Percentiles rank a stretch among this genome's conserved stretches.
phyloP scores from a whole-genome alignment of 139 green algal species.

The Ettlia oleoabundans region DNA sequence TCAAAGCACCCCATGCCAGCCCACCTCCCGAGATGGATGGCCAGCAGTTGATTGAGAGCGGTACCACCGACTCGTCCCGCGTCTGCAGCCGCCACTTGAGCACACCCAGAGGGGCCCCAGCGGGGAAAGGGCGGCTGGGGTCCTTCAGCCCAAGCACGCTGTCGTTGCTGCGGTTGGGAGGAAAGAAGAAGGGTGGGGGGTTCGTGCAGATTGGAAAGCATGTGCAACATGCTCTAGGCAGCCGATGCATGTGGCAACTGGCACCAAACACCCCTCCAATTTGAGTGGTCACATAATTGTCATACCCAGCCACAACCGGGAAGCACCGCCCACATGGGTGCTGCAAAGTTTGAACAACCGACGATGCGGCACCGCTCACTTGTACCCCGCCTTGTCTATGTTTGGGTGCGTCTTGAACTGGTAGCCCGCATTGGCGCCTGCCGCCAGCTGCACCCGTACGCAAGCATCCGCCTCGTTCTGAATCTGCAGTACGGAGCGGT shows the following conservation, averaged over 20 bases:
- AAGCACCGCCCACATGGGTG: too few species aligned
- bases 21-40: constrained; percentile 71
- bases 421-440: constrained; percentile 77
- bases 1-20: too few species aligned
- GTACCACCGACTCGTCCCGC: constrained; percentile 65
- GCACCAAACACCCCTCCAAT: too few species aligned
- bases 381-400: constrained; percentile 97
- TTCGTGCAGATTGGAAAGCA: too few species aligned
- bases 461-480: constrained; percentile 74
- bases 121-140: constrained; percentile 92
- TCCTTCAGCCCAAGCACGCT: constrained; percentile 93
- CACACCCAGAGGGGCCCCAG: constrained; percentile 85
- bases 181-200: not conserved
- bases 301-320: too few species aligned
- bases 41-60: constrained; percentile 96
- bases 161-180: constrained; percentile 32
- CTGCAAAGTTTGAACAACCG: not conserved
- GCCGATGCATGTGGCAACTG: not conserved
- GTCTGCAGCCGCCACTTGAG: constrained; percentile 97
- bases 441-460: constrained; percentile 67
- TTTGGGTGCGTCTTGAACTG: constrained; percentile 99
- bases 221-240: too few species aligned
- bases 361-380: not conserved
- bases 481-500: constrained; percentile 33
- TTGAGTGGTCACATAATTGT: too few species aligned